These are phyloP conservation scores for Rhynchosporium secalis DNA, from an alignment of 2,329 filamentous ascomycete genomes.

Conservation along the genomic window DNA sequence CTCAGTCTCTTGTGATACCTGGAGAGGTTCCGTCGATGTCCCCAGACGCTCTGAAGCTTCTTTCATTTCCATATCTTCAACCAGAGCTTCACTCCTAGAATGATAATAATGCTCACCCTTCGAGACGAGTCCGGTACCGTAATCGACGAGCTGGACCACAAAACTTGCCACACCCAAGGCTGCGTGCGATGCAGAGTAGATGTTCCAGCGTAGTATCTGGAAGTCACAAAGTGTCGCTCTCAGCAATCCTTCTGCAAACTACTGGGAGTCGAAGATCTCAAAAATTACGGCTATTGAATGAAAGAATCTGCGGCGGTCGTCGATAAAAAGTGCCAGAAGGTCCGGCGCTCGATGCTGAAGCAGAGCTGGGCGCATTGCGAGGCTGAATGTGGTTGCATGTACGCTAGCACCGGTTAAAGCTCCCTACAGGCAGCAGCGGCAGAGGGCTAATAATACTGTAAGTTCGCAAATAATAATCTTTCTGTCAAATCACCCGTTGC, in stretches of 20 bases:
- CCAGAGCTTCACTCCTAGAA: not conserved
- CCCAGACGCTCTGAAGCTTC: not conserved
- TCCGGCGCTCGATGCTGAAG: not conserved
- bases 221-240: no score
- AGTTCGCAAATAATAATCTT: no score
- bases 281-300: not conserved
- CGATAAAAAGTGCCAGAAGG: not conserved
- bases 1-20: not conserved
- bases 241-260: no score
- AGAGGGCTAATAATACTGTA: no score
- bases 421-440: not conserved
- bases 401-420: not conserved
- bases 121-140: not conserved
- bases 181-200: not conserved
- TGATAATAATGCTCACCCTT: not conserved
- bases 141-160: slow-evolving; percentile 1
- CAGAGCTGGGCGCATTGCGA: not conserved
- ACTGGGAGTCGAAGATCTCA: no score
- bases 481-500: no score
- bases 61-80: not conserved
- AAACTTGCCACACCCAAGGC: slow-evolving; percentile 4
- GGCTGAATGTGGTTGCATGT: slow-evolving; percentile 1
- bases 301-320: not conserved
- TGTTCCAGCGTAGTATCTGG: no score
- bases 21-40: not conserved